Conservation (phyloP, 257 asterid genomes). For the Gardenia jasminoides region DNA sequence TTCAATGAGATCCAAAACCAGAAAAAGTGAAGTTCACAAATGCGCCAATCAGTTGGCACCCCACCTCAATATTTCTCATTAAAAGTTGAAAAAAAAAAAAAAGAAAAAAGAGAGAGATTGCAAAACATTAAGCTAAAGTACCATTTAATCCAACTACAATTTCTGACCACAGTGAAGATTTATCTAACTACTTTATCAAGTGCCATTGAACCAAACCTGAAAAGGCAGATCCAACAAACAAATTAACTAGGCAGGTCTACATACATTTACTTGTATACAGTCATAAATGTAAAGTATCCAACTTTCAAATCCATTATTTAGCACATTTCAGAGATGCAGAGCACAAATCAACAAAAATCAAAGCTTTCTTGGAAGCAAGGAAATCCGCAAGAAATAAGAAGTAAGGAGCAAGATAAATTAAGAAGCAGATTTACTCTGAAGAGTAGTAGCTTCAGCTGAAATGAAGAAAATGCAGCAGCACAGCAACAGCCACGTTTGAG, state of each 20-base stretch:
- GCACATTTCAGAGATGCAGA: neutral
- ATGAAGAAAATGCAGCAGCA: conserved; percentile 30
- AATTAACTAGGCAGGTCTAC: neutral
- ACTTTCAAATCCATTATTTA: neutral
- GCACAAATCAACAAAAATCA: neutral
- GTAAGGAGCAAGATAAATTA: neutral
- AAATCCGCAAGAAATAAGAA: neutral
- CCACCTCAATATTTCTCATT: neutral
- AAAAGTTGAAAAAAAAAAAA: neutral
- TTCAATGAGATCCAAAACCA: neutral
- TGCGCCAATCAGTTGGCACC: neutral
- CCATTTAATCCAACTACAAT: neutral
- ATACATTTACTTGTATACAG: neutral
- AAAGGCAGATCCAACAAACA: conserved; percentile 14
- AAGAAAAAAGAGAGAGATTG: neutral
- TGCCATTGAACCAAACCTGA: neutral
- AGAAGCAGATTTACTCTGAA: conserved; percentile 15
- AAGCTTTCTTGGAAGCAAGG: neutral
- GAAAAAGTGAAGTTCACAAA: neutral
- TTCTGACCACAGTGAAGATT: neutral
- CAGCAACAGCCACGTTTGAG: conserved; percentile 17
- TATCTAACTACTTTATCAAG: neutral
- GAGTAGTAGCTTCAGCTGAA: conserved; percentile 44
- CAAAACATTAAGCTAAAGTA: neutral
- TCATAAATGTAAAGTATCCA: neutral